phyloP scores from a whole-genome alignment of 1,284 basidiomycete genomes.

The Ceratobasidium sp. region DNA sequence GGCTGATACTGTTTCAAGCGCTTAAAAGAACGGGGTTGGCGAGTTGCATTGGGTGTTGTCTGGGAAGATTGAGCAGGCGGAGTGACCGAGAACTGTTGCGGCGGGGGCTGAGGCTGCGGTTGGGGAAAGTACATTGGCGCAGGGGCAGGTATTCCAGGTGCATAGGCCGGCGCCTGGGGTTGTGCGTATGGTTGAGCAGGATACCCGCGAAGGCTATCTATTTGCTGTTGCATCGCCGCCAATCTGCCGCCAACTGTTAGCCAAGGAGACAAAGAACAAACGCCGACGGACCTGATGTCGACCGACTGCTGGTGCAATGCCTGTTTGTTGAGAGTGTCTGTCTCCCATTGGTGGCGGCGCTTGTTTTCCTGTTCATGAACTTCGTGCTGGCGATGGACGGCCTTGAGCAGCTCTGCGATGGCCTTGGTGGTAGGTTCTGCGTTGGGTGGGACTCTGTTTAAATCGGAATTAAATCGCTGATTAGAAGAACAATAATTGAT shows the following conservation, averaged over 20 bases:
- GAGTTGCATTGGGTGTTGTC: constrained; percentile 17
- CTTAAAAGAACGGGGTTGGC: constrained; percentile 31
- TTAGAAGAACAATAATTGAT: neutral
- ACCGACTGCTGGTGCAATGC: constrained; percentile 34
- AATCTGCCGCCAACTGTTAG: constrained; percentile 5
- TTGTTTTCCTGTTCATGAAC: constrained; percentile 22
- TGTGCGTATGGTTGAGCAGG: constrained; percentile 26
- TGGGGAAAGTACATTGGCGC: constrained; percentile 25
- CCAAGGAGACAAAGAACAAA: neutral
- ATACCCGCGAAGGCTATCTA: constrained; percentile 29
- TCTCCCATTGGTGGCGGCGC: constrained; percentile 34
- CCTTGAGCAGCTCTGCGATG: constrained; percentile 28
- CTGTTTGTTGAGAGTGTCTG: constrained; percentile 26
- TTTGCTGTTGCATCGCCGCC: constrained; percentile 33
- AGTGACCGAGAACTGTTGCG: constrained; percentile 28
- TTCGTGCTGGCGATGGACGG: constrained; percentile 31
- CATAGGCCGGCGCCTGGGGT: constrained; percentile 25
- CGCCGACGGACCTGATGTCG: constrained; percentile 17
- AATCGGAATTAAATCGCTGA: neutral
- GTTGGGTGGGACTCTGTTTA: constrained; percentile 23
- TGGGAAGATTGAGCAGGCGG: constrained; percentile 10
- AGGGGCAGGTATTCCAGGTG: constrained; percentile 21
- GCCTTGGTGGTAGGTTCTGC: constrained; percentile 33
- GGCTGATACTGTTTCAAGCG: constrained; percentile 32
- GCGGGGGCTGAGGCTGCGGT: constrained; percentile 14